Base-by-base conservation (phyloP, 106 monocot genomes). In the Vanilla planifolia region DNA sequence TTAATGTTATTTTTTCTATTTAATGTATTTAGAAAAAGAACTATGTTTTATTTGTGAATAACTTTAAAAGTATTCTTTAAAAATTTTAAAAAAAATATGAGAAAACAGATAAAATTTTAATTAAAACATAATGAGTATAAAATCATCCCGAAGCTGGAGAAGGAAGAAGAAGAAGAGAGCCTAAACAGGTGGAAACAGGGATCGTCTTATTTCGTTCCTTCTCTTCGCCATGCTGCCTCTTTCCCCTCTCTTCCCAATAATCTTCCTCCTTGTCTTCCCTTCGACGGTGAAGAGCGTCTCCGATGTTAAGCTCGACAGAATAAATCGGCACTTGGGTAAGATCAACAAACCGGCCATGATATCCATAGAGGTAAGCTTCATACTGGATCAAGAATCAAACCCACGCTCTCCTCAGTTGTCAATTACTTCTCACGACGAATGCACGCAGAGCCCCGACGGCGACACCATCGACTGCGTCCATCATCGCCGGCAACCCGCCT, bases 391-490 rank as follows among this genome's bases (percentile, higher is more conserved):
- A 61, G 22, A 3, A 52, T 1, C 10, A 33, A 1, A 17, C 26
- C n/a, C 11, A 17, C 1, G 20, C n/a, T 35, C n/a, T 4, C 2
- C 20, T 25, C 15, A 8, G 10, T 8, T 5, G 27, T 52, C 5
- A 3, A 52, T 22, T 39, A 20, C 20, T 43, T 17, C 13, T 65
- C 13, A 57, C 29, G 10, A 19, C 17, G 0, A 0, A 36, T 41
- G 7, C 19, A 34, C 32, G 34, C 56, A 95, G 90, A 96, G 95
- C 64, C 79, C 80, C 0, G 95, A 96, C 59, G 95, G 95, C 5
- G 95, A 96, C 57, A 74, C 51, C 58, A 83, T 96, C 51, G 95
- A 96, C 79, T 96, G 95, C 48, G 81, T 96, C 27, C 79, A 41
- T 7, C 51, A 39, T 24, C 77, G 79, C 68, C 76, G 65, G 60